These are phyloP conservation scores for Nakazawaea pomicola DNA, from an alignment of 805 yeast species.

Conservation along the genomic window DNA sequence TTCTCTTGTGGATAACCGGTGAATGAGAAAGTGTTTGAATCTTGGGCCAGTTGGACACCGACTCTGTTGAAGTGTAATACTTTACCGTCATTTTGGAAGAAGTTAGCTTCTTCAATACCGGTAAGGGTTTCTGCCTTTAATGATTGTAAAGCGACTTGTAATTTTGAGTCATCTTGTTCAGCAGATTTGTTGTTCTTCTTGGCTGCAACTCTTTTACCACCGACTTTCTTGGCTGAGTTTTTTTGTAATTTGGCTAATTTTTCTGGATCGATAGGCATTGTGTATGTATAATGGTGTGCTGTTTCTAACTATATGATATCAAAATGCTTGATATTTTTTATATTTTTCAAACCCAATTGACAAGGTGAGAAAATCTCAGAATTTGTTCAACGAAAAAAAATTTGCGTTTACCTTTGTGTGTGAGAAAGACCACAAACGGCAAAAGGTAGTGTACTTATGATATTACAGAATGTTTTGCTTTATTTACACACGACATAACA, in stretches of 20 bases:
- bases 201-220: constrained; percentile 86
- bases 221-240: constrained; percentile 77
- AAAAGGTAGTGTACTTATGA: no score
- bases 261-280: constrained; percentile 89
- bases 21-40: constrained; percentile 88
- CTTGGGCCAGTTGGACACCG: constrained; percentile 90
- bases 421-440: no score
- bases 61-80: constrained; percentile 95
- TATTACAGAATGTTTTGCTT: no score
- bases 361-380: no score
- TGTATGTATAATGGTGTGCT: constrained; percentile 12
- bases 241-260: constrained; percentile 90
- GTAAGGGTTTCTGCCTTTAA: constrained; percentile 84
- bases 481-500: background rate
- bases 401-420: no score
- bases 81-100: constrained; percentile 94
- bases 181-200: constrained; percentile 63
- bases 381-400: no score
- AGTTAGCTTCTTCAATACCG: constrained; percentile 94
- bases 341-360: no score
- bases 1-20: constrained; percentile 94
- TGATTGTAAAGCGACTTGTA: constrained; percentile 84
- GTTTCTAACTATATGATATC: background rate
- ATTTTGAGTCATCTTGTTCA: constrained; percentile 86
- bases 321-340: no score